phyloP scores from a whole-genome alignment of 176 grass and related monocot genomes.

The Microstegium vimineum region DNA sequence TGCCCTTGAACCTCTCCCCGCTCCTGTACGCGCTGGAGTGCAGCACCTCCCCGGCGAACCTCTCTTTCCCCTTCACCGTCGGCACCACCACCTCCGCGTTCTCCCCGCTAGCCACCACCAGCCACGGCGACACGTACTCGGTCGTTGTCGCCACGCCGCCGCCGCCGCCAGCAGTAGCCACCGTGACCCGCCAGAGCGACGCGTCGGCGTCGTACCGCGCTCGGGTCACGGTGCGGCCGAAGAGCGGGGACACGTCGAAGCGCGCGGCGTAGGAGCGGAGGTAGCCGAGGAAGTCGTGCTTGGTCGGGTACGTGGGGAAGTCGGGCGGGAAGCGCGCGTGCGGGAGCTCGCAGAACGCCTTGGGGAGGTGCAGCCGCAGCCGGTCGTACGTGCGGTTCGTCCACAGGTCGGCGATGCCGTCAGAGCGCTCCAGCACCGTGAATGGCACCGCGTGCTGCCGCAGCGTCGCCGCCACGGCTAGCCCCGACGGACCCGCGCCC shows the following conservation, averaged over 20 bases:
- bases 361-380: slow-evolving; percentile 88
- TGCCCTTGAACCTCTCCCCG: slow-evolving; percentile 63
- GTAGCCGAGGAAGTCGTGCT: slow-evolving; percentile 75
- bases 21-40: slow-evolving; percentile 88
- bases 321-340: slow-evolving; percentile 62
- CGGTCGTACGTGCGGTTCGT: slow-evolving; percentile 80
- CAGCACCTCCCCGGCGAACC: slow-evolving; percentile 57
- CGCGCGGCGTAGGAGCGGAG: slow-evolving; percentile 60
- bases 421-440: slow-evolving; percentile 77
- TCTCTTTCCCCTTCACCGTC: slow-evolving; percentile 62
- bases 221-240: slow-evolving; percentile 51
- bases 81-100: slow-evolving; percentile 81
- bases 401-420: slow-evolving; percentile 80
- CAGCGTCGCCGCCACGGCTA: slow-evolving; percentile 84
- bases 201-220: slow-evolving; percentile 41
- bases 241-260: slow-evolving; percentile 64
- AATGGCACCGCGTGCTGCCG: slow-evolving; percentile 45
- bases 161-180: neutral
- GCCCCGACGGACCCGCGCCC: slow-evolving; percentile 81
- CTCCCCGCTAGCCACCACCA: slow-evolving; percentile 92
- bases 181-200: slow-evolving; percentile 59
- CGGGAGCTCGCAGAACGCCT: slow-evolving; percentile 81
- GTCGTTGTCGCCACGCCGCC: neutral
- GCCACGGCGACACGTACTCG: slow-evolving; percentile 71
- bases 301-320: slow-evolving; percentile 76